These are phyloP conservation scores for Tarenaya hassleriana DNA, from an alignment of 345 rosid species.

Conservation along the genomic window DNA sequence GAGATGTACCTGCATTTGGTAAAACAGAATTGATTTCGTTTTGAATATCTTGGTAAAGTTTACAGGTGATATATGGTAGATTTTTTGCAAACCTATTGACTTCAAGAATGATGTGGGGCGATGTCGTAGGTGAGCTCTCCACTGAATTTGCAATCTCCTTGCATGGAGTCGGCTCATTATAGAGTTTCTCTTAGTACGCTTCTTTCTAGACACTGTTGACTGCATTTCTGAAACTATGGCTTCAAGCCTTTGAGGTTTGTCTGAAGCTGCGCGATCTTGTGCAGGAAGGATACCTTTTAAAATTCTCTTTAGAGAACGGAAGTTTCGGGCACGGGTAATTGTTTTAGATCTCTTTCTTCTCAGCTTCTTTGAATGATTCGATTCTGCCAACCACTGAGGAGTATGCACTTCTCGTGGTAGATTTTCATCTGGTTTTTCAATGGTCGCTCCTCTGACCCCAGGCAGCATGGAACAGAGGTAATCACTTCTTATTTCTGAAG, in stretches of 20 bases:
- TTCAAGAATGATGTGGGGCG: slow-evolving; percentile 11
- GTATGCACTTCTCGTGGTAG: slow-evolving; percentile 23
- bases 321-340: slow-evolving; percentile 30
- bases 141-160: slow-evolving; percentile 4
- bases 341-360: slow-evolving; percentile 49
- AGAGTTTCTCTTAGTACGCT: slow-evolving; percentile 40
- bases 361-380: slow-evolving; percentile 26
- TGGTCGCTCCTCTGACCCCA: slow-evolving; percentile 10
- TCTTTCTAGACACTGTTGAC: slow-evolving; percentile 34
- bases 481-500: slow-evolving; percentile 18
- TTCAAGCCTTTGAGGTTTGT: not conserved
- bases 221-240: slow-evolving; percentile 21
- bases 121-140: slow-evolving; percentile 9
- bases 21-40: not conserved
- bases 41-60: not conserved
- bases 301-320: slow-evolving; percentile 35
- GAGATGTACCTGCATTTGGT: slow-evolving; percentile 37
- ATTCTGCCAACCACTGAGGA: slow-evolving; percentile 18
- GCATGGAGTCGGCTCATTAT: slow-evolving; percentile 17
- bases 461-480: slow-evolving; percentile 20
- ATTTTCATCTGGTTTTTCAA: slow-evolving; percentile 21
- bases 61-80: not conserved
- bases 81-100: slow-evolving; percentile 21
- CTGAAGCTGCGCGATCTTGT: slow-evolving; percentile 1
- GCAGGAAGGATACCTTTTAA: slow-evolving; percentile 15